Evolutionary conservation across 306 rosid species (phyloP), one percentile per base, ranked within the genome.

Genomic region (Morella rubra): DNA sequence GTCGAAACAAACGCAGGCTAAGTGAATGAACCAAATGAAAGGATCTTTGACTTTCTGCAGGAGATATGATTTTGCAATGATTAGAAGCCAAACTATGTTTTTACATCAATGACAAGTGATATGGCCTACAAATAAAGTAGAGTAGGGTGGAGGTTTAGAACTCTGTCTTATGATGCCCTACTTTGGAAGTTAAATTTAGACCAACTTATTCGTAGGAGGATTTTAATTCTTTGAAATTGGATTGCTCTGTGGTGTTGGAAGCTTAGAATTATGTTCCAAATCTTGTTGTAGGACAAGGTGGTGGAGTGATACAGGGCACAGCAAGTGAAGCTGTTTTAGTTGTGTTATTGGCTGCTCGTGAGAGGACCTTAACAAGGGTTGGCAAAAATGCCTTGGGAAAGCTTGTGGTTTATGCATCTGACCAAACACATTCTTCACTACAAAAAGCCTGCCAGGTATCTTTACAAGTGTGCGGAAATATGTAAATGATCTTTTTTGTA

Each of bases 241-340:
- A 70, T 58, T 67, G 16, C 32, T 56, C 40, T 78, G 55, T 24
- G 20, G 54, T 49, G 45, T 62, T 46, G 54, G 71, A 78, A 66
- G 67, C 80, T 71, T 55, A 69, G 71, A 78, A 73, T 73, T 75
- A 78, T 65, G 81, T 74, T 15, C 56, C 65, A 67, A 75, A 53
- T 80, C 52, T 51, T 77, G 73, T 69, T 94, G 81, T 86, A 94
- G 97, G 96, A 62, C 73, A 84, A 77, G 98, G 97, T 65, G 98
- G 96, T 77, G 97, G 98, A 83, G 97, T 94, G 40, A 94, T 94
- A 70, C 98, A 92, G 81, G 98, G 98, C 58, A 90, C 98, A 56
- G 97, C 98, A 27, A 94, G 98, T 87, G 98, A 94, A 83, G 97
- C 98, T 76, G 84, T 85, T 69, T 86, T 94, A n/a, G 97, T 94